A percentile compares a stretch with the other conserved stretches of the same genome.
These are phyloP conservation scores for Sporothrix euskadiensis DNA, from an alignment of 2,329 filamentous ascomycete genomes.

Conservation along the genomic window DNA sequence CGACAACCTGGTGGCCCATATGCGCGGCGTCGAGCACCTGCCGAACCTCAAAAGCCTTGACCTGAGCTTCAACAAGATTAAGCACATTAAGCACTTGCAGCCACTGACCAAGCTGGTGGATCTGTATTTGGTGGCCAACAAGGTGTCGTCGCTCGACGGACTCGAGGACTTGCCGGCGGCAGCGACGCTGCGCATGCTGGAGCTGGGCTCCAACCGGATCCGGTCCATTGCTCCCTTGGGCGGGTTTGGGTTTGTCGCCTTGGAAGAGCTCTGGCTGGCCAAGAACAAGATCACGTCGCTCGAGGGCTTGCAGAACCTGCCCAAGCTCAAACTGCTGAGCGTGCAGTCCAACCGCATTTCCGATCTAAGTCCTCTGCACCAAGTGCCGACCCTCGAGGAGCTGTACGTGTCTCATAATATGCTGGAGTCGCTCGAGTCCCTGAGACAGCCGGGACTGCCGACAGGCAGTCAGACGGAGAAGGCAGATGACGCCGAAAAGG, in stretches of 20 bases:
- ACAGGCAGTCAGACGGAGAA: conserved; percentile 39
- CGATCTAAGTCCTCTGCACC: conserved; percentile 69
- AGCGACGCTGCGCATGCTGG: conserved; percentile 68
- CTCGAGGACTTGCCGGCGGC: conserved; percentile 66
- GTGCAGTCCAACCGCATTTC: conserved; percentile 94
- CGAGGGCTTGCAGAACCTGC: conserved; percentile 56
- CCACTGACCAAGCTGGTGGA: conserved; percentile 78
- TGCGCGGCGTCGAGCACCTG: conserved; percentile 79
- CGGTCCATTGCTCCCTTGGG: conserved; percentile 66
- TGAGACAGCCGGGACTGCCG: conserved; percentile 58
- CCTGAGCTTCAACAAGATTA: conserved; percentile 98
- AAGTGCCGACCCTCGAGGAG: conserved; percentile 58
- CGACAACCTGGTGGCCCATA: conserved; percentile 89
- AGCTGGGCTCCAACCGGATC: conserved; percentile 90
- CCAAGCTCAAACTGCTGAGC: conserved; percentile 81
- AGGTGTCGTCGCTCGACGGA: conserved; percentile 83
- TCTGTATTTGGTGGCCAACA: conserved; percentile 92
- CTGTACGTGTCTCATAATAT: conserved; percentile 95
- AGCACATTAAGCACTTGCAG: conserved; percentile 87
- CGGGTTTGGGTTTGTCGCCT: conserved; percentile 94
- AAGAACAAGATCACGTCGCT: conserved; percentile 31
- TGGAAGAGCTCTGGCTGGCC: conserved; percentile 66
- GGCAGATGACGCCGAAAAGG: neutral
- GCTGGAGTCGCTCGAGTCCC: conserved; percentile 65
- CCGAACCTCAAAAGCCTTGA: conserved; percentile 77